These are phyloP conservation scores for Ceratocystis cubensis DNA, from an alignment of 2,329 filamentous ascomycete species.

Conservation along the genomic window DNA sequence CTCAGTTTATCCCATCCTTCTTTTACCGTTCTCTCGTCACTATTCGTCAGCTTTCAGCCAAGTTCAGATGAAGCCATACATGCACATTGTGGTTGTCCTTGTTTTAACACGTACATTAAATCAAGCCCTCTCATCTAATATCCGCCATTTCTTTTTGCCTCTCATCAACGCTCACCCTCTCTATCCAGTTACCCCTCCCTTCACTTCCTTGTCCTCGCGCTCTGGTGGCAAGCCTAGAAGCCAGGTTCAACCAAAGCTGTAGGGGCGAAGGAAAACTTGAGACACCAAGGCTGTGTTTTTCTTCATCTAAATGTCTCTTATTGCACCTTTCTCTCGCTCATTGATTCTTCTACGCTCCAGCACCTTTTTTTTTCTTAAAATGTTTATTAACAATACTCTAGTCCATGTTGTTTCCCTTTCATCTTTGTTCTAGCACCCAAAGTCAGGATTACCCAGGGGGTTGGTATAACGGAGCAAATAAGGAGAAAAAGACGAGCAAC, in stretches of 20 bases:
- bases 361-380: background rate
- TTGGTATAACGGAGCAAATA: too few species aligned
- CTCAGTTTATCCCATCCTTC: background rate
- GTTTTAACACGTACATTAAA: background rate
- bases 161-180: background rate
- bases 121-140: conserved; percentile 5
- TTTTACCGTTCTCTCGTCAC: background rate
- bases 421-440: background rate
- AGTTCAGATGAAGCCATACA: conserved; percentile 6
- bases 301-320: background rate
- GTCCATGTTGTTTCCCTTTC: background rate
- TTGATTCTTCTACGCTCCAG: background rate
- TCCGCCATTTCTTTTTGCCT: background rate
- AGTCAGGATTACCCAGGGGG: too few species aligned
- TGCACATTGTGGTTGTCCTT: background rate
- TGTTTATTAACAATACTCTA: background rate
- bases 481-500: too few species aligned
- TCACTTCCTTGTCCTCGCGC: background rate
- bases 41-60: background rate
- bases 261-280: background rate
- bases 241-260: background rate
- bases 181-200: too few species aligned
- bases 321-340: background rate
- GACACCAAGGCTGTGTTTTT: background rate
- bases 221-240: background rate